Percentiles rank a stretch among this genome's conserved stretches.
Conservation (phyloP, 495 filamentous ascomycete species). For the Penicillium verhagenii region DNA sequence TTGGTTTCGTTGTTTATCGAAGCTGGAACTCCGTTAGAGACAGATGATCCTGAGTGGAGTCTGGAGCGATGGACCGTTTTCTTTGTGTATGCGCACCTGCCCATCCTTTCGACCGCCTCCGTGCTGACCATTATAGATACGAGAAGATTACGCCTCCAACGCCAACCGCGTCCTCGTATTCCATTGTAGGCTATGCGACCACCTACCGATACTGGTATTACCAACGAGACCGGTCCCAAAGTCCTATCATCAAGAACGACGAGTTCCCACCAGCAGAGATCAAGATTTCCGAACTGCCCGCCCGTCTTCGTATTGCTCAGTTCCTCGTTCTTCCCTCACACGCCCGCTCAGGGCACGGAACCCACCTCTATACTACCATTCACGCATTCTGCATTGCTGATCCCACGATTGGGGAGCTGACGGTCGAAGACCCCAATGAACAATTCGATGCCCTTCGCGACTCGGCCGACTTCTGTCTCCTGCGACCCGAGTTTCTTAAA, state of each 20-base stretch:
- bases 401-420: constrained; percentile 71
- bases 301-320: constrained; percentile 84
- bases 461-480: constrained; percentile 70
- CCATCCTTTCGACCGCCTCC: neutral
- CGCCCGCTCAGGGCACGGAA: constrained; percentile 75
- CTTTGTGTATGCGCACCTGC: constrained; percentile 54
- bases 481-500: constrained; percentile 49
- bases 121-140: constrained; percentile 49
- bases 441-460: constrained; percentile 90
- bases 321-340: constrained; percentile 91
- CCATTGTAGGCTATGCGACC: constrained; percentile 82
- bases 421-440: constrained; percentile 95
- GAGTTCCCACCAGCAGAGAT: constrained; percentile 43
- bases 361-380: constrained; percentile 76
- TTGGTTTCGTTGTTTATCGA: constrained; percentile 89
- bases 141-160: constrained; percentile 56
- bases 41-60: constrained; percentile 72
- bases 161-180: constrained; percentile 56
- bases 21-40: constrained; percentile 69
- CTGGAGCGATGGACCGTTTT: constrained; percentile 84
- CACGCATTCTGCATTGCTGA: constrained; percentile 61
- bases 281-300: constrained; percentile 52
- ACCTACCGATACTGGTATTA: constrained; percentile 73
- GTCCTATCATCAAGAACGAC: constrained; percentile 34
- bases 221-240: constrained; percentile 29